Conservation (phyloP, 768 basidiomycete species). For the Tulasnella sp. region DNA sequence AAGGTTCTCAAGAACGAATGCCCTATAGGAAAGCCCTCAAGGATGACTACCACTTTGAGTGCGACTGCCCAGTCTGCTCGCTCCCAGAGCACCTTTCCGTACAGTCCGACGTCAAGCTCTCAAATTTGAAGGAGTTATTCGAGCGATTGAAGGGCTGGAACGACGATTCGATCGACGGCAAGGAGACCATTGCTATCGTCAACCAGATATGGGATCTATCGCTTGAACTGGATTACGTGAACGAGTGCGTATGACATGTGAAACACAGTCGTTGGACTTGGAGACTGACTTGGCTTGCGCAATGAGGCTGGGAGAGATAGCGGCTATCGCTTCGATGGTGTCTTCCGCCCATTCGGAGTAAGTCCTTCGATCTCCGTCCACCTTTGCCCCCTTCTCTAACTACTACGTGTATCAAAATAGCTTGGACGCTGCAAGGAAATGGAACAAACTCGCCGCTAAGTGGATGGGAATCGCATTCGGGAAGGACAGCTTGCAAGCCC, state of each 20-base stretch:
- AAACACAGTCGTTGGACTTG: background rate
- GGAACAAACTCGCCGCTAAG: background rate
- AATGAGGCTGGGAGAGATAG: background rate
- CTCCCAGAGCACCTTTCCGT: slow-evolving; percentile 37
- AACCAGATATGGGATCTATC: slow-evolving; percentile 45
- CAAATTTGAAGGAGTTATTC: slow-evolving; percentile 36
- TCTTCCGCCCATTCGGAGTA: background rate
- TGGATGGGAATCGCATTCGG: background rate
- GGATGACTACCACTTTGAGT: slow-evolving; percentile 45
- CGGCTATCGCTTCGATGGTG: background rate
- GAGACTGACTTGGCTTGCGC: background rate
- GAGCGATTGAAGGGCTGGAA: slow-evolving; percentile 41
- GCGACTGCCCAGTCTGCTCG: slow-evolving; percentile 49
- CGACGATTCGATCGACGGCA: slow-evolving; percentile 32
- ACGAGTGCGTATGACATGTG: slow-evolving; percentile 27
- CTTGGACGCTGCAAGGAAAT: background rate
- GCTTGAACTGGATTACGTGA: slow-evolving; percentile 53
- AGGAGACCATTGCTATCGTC: slow-evolving; percentile 37
- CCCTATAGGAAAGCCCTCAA: slow-evolving; percentile 35
- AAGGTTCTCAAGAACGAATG: background rate
- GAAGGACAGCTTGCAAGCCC: background rate
- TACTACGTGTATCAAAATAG: background rate
- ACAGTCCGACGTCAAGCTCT: slow-evolving; percentile 41
- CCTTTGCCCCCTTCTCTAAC: background rate
- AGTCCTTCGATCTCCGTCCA: background rate